A percentile compares a stretch with the other conserved stretches of the same genome.
Evolutionary conservation across 2,329 filamentous ascomycete genomes (phyloP).

Genomic region (Alternaria gaisen): DNA sequence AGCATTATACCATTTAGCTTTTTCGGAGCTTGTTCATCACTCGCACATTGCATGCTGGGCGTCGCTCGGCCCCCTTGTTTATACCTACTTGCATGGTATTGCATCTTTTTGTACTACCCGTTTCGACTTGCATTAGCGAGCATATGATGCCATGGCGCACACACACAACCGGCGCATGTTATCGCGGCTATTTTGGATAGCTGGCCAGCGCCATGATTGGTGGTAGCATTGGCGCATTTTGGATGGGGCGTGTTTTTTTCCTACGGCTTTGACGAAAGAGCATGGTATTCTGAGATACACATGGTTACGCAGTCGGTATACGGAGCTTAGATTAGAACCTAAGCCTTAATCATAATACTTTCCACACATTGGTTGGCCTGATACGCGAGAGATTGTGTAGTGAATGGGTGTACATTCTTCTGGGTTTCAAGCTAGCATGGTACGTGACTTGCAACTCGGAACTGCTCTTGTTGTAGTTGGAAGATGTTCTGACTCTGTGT

Average conservation of each 20-base stretch:
- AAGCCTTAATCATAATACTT: conserved; percentile 12
- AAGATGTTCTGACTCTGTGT: neutral
- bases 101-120: conserved; percentile 3
- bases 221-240: conserved; percentile 1
- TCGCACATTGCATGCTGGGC: conserved; percentile 5
- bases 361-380: neutral
- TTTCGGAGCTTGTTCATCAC: neutral
- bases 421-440: neutral
- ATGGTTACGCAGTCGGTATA: conserved; percentile 1
- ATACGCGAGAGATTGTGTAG: neutral
- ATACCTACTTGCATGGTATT: neutral
- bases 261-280: neutral
- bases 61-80: neutral
- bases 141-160: neutral
- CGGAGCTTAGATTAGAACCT: neutral
- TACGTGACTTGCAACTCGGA: neutral
- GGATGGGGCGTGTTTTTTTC: too few relatives aligned
- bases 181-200: neutral
- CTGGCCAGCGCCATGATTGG: neutral
- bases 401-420: neutral
- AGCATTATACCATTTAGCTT: neutral
- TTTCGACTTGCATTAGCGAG: conserved; percentile 5
- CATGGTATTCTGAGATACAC: conserved; percentile 2
- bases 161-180: neutral
- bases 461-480: neutral